These are phyloP conservation scores for Saccharomyces mikatae DNA, from an alignment of 805 yeast genomes.

Conservation along the genomic window DNA sequence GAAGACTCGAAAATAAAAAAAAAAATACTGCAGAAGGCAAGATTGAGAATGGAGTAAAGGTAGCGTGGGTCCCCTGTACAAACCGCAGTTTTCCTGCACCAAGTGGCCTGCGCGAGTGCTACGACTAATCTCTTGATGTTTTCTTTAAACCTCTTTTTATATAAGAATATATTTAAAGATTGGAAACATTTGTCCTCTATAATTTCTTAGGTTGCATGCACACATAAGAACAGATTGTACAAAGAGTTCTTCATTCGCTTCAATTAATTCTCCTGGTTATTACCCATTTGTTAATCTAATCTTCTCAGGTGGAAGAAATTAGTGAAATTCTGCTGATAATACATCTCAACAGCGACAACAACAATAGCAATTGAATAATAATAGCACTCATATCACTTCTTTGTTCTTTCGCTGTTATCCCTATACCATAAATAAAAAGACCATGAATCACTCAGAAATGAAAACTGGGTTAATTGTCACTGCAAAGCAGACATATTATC, in stretches of 20 bases:
- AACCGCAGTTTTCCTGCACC: background rate
- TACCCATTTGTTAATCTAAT: background rate
- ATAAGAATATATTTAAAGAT: background rate
- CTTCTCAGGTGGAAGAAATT: background rate
- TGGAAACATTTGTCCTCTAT: background rate
- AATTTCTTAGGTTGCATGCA: background rate
- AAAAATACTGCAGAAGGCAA: background rate
- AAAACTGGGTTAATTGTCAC: conserved; percentile 30
- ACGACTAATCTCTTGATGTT: background rate
- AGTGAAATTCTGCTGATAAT: background rate
- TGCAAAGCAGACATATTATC: conserved; percentile 42
- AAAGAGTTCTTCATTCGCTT: background rate
- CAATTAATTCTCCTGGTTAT: background rate
- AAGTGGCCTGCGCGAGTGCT: background rate
- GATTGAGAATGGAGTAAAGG: background rate
- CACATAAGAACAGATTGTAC: background rate
- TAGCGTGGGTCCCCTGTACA: background rate
- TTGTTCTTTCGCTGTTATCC: background rate
- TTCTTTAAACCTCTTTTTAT: background rate
- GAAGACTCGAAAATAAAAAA: background rate
- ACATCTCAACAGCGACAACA: background rate
- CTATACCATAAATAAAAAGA: background rate
- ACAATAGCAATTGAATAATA: background rate
- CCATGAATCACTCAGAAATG: conserved; percentile 2
- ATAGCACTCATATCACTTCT: background rate